Evolutionary conservation across 2,329 filamentous ascomycete genomes (phyloP).

Genomic region (Aspergillus eucalypticola): DNA sequence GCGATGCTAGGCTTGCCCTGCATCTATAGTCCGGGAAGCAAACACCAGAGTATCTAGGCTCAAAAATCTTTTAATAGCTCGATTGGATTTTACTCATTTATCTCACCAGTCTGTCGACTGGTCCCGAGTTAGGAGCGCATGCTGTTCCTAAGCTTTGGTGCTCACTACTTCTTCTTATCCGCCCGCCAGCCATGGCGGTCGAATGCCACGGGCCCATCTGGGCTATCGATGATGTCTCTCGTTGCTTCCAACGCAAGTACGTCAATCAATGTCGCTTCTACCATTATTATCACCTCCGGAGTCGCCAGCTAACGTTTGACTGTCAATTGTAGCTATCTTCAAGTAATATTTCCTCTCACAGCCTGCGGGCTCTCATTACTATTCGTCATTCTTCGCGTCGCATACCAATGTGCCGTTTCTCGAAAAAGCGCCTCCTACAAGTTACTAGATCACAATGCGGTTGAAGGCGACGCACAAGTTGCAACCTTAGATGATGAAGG

Average conservation of each 20-base stretch:
- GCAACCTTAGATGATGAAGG: constrained; percentile 50
- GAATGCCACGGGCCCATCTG: constrained; percentile 61
- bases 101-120: not conserved
- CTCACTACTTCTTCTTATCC: constrained; percentile 1
- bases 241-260: constrained; percentile 61
- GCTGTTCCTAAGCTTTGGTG: constrained; percentile 9
- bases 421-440: constrained; percentile 61
- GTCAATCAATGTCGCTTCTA: constrained; percentile 18
- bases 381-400: constrained; percentile 61
- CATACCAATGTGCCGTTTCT: constrained; percentile 55
- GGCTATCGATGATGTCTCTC: constrained; percentile 62
- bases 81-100: not conserved
- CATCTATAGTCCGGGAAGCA: constrained; percentile 16
- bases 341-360: constrained; percentile 74
- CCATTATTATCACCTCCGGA: not conserved
- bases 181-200: constrained; percentile 50
- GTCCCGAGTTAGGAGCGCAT: constrained; percentile 11
- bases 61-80: too few relatives aligned
- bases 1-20: constrained; percentile 31
- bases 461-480: constrained; percentile 55
- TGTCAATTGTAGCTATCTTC: constrained; percentile 64
- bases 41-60: not conserved
- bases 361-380: constrained; percentile 70
- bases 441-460: constrained; percentile 33
- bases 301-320: not conserved